phyloP scores from a whole-genome alignment of 306 rosid genomes.

The Trichosanthes cucumerina region DNA sequence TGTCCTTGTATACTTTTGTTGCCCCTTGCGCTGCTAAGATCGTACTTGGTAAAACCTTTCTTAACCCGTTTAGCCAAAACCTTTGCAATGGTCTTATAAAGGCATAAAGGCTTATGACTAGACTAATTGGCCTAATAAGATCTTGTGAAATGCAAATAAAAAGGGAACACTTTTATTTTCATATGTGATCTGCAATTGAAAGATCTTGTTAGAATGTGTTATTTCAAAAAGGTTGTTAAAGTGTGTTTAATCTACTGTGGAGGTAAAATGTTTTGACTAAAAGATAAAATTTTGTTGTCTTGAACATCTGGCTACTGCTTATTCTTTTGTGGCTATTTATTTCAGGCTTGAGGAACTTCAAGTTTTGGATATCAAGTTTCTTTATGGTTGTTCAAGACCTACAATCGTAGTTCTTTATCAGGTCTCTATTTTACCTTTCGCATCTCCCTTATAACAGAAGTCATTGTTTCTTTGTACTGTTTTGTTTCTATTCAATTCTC shows the following conservation, averaged over 20 bases:
- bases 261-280: neutral
- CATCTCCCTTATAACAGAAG: neutral
- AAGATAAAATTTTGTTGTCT: neutral
- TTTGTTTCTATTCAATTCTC: neutral
- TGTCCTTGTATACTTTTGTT: no score
- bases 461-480: neutral
- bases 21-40: neutral
- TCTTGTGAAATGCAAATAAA: neutral
- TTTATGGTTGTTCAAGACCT: constrained; percentile 90
- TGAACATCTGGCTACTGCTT: neutral
- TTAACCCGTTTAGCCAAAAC: neutral
- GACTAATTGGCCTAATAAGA: neutral
- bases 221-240: neutral
- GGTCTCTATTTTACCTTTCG: constrained; percentile 27
- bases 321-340: constrained; percentile 14
- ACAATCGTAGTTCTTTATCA: constrained; percentile 97
- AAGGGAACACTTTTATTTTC: neutral
- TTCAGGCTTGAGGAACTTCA: constrained; percentile 99
- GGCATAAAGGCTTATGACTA: neutral
- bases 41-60: neutral
- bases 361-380: constrained; percentile 93
- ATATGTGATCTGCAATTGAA: neutral
- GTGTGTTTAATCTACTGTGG: neutral
- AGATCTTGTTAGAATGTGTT: neutral
- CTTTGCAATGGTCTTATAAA: neutral